These are phyloP conservation scores for Trichosporon asahii DNA, from an alignment of 1,284 basidiomycete genomes.

Conservation along the genomic window DNA sequence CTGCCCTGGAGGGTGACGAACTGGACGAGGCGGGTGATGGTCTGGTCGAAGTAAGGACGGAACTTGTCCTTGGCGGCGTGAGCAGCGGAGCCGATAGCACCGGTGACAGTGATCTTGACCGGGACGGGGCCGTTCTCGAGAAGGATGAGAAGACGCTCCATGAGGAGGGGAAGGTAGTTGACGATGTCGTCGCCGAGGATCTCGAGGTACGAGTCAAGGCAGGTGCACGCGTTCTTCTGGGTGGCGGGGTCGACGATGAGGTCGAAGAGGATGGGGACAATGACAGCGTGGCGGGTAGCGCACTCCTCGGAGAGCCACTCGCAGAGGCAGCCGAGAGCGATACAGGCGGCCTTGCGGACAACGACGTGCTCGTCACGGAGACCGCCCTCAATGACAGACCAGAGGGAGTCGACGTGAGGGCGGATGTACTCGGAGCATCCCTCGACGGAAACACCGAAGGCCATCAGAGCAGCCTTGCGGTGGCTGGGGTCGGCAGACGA, in stretches of 20 bases:
- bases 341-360: slow-evolving; percentile 91
- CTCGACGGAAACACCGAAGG: slow-evolving; percentile 93
- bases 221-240: slow-evolving; percentile 89
- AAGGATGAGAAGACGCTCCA: slow-evolving; percentile 87
- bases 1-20: slow-evolving; percentile 72
- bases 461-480: slow-evolving; percentile 92
- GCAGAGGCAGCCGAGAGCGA: slow-evolving; percentile 92
- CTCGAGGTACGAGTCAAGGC: slow-evolving; percentile 94
- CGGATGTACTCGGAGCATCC: slow-evolving; percentile 98
- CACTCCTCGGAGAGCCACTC: slow-evolving; percentile 98
- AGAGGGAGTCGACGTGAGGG: slow-evolving; percentile 84
- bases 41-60: slow-evolving; percentile 89
- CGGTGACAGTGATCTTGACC: slow-evolving; percentile 94
- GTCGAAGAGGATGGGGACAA: slow-evolving; percentile 87
- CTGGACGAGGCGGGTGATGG: slow-evolving; percentile 83
- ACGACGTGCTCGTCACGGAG: slow-evolving; percentile 77
- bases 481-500: slow-evolving; percentile 68
- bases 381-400: slow-evolving; percentile 91
- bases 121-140: slow-evolving; percentile 79
- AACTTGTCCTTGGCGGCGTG: slow-evolving; percentile 95
- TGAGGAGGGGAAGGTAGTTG: slow-evolving; percentile 88
- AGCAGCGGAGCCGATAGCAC: slow-evolving; percentile 95
- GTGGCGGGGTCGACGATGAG: slow-evolving; percentile 84
- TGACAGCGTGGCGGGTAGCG: slow-evolving; percentile 72
- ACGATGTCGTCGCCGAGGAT: slow-evolving; percentile 83